A percentile compares a stretch with the other conserved stretches of the same genome.
Conservation (phyloP, 192 early-diverging fungal species). For the Coemansia biformis region DNA sequence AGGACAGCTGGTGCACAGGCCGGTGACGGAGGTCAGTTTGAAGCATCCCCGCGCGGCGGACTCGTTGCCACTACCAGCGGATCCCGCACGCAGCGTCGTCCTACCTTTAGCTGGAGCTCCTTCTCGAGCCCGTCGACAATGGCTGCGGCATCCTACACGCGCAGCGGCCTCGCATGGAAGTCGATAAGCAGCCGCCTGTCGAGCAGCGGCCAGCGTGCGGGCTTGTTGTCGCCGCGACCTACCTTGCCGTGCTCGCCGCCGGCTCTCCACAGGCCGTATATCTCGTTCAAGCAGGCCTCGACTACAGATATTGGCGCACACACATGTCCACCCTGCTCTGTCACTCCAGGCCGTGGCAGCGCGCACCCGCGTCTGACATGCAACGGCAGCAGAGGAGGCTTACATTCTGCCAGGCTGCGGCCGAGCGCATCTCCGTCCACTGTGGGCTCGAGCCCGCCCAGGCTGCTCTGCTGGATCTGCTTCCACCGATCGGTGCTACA, state of each 20-base stretch:
- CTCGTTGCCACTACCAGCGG: not conserved
- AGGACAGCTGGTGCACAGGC: too few species aligned
- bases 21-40: too few species aligned
- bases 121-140: constrained; percentile 23
- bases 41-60: too few species aligned
- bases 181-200: too few species aligned
- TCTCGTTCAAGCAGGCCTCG: constrained; percentile 18
- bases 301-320: constrained; percentile 11
- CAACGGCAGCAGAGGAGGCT: too few species aligned
- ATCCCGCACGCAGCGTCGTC: too few species aligned
- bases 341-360: not conserved
- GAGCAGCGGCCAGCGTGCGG: too few species aligned
- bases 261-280: constrained; percentile 2
- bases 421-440: not conserved
- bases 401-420: not conserved
- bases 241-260: too few species aligned
- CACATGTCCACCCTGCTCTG: not conserved
- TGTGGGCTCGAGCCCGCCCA: constrained; percentile 3
- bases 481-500: constrained; percentile 3
- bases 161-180: not conserved
- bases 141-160: not conserved
- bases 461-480: not conserved
- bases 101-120: constrained; percentile 46
- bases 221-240: too few species aligned
- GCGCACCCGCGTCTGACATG: too few species aligned